These are phyloP conservation scores for Tilletia setariae DNA, from an alignment of 1,284 basidiomycete species.

Conservation along the genomic window DNA sequence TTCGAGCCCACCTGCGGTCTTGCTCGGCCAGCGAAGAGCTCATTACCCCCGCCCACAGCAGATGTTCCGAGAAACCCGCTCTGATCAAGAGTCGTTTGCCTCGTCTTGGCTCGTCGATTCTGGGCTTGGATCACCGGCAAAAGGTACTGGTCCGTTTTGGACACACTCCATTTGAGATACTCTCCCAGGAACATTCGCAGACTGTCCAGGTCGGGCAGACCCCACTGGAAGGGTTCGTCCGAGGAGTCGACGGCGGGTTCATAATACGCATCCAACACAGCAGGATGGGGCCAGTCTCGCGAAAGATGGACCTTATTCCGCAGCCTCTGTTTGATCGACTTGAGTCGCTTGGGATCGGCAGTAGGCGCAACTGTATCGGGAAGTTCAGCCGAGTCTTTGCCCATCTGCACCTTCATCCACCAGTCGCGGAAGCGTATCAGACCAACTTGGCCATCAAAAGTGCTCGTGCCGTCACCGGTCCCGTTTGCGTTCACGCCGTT, in stretches of 20 bases:
- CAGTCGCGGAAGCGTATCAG: conserved; percentile 83
- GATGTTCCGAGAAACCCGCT: conserved; percentile 56
- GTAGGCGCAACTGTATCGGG: not conserved
- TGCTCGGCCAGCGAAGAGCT: not conserved
- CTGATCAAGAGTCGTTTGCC: conserved; percentile 62
- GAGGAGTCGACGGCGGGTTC: conserved; percentile 85
- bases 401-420: conserved; percentile 93
- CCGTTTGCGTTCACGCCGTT: not conserved
- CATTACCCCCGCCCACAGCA: not conserved
- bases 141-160: conserved; percentile 86
- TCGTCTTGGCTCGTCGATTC: conserved; percentile 53
- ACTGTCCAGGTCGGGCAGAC: conserved; percentile 81
- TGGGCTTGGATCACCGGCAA: conserved; percentile 78
- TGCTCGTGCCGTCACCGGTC: not conserved
- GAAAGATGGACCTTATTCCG: conserved; percentile 68
- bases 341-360: conserved; percentile 35
- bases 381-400: conserved; percentile 61
- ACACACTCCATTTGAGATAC: conserved; percentile 79
- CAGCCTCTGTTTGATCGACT: conserved; percentile 48
- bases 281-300: conserved; percentile 79
- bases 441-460: conserved; percentile 62
- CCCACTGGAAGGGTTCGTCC: conserved; percentile 95
- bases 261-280: conserved; percentile 82
- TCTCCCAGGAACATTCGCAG: conserved; percentile 70
- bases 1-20: not conserved